These are phyloP conservation scores for Gentiana macrophylla DNA, from an alignment of 257 asterid species.

Conservation along the genomic window DNA sequence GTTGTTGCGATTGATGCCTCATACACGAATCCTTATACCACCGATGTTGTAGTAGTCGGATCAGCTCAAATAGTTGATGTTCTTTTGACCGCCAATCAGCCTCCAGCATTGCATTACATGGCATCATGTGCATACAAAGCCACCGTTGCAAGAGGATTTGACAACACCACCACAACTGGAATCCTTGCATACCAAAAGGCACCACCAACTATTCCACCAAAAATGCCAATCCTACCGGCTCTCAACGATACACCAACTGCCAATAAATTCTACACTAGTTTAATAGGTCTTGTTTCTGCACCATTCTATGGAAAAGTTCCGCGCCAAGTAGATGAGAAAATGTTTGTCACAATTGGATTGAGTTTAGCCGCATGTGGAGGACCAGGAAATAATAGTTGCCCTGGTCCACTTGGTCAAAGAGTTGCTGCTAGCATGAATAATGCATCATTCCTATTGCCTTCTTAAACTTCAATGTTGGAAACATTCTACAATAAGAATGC, in stretches of 20 bases:
- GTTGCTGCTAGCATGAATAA: slow-evolving; percentile 1
- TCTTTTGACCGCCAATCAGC: slow-evolving; percentile 21
- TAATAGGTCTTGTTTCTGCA: not conserved
- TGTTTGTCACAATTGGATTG: slow-evolving; percentile 7
- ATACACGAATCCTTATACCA: slow-evolving; percentile 33
- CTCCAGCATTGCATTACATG: slow-evolving; percentile 4
- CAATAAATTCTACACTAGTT: slow-evolving; percentile 1
- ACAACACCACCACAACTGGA: slow-evolving; percentile 8
- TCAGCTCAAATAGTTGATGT: slow-evolving; percentile 42
- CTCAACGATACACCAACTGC: slow-evolving; percentile 9
- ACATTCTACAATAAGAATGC: not conserved
- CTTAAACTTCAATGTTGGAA: not conserved
- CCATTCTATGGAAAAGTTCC: slow-evolving; percentile 4
- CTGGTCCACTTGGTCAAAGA: too few species aligned
- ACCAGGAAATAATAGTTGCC: too few species aligned
- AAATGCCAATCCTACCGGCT: slow-evolving; percentile 3
- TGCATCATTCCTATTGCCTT: slow-evolving; percentile 2
- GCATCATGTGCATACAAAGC: slow-evolving; percentile 1
- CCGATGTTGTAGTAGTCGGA: slow-evolving; percentile 21
- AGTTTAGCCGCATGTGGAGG: not conserved
- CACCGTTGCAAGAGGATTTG: not conserved
- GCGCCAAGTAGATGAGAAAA: not conserved
- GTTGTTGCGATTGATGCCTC: slow-evolving; percentile 35
- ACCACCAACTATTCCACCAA: not conserved
- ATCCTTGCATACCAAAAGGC: not conserved